Evolutionary conservation across 495 filamentous ascomycete genomes (phyloP).

Genomic region (Niebla homalea): DNA sequence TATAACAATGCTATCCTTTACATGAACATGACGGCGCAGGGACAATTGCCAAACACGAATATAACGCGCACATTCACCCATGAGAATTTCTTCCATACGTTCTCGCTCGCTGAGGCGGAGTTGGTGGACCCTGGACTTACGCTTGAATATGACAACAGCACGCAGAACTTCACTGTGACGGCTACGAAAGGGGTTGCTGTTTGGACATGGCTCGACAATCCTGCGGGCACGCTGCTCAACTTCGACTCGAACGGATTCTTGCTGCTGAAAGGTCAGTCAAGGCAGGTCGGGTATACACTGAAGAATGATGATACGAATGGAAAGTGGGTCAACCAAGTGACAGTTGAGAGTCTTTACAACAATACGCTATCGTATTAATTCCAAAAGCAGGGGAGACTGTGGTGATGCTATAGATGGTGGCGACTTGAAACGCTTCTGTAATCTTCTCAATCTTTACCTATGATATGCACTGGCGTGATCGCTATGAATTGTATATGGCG

Average conservation of each 20-base stretch:
- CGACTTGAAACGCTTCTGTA: no score
- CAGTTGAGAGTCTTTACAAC: conserved; percentile 52
- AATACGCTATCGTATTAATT: conserved; percentile 28
- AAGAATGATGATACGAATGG: conserved; percentile 34
- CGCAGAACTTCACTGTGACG: conserved; percentile 39
- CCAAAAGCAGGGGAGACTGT: not conserved
- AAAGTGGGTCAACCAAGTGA: conserved; percentile 40
- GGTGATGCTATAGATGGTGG: no score
- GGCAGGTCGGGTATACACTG: conserved; percentile 34
- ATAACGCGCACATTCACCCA: conserved; percentile 38
- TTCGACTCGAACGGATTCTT: conserved; percentile 52
- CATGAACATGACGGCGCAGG: conserved; percentile 40
- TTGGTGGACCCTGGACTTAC: conserved; percentile 43
- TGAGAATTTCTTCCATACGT: conserved; percentile 41
- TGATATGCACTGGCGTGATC: no score
- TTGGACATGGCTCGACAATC: conserved; percentile 56
- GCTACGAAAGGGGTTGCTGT: conserved; percentile 45
- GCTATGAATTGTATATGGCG: no score
- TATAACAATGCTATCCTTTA: conserved; percentile 38
- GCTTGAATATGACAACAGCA: conserved; percentile 27
- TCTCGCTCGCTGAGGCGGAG: conserved; percentile 36
- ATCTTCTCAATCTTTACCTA: no score
- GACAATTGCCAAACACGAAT: conserved; percentile 40
- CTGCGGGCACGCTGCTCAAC: conserved; percentile 40
- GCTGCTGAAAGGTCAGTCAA: conserved; percentile 39